Base-by-base conservation (phyloP, 2,329 filamentous ascomycete species). In the Alternaria sp. region DNA sequence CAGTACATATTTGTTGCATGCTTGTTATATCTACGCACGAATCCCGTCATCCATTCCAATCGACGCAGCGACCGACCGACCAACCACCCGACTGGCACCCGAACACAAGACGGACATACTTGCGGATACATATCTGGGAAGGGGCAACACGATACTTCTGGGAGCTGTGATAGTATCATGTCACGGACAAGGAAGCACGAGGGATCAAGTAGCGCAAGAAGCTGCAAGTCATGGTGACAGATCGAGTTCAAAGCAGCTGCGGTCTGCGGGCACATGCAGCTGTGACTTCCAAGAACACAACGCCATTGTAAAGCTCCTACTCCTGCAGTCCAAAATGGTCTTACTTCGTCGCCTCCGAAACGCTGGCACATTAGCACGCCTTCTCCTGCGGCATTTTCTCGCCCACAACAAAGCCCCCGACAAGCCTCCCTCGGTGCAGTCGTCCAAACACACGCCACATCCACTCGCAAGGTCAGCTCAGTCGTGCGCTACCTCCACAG, bases 331-430 rank as follows among this genome's bases (percentile, higher is more conserved):
- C 3, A 12, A n/a, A 5, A 9, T 13, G 15, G 23, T 17, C 15
- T 13, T 30, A 49, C 32, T 36, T 15, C 45, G 19, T 19, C 50
- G 25, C 44, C 10, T 50, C 23, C 28, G 23, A 19, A 28, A 9
- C 26, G 21, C 25, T 9, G 12, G 19, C 17, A 45, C 44, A 45
- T 17, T 52, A 19, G 17, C 17, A 50, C 45, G 9, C 19, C 12
- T 51, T 50, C 56, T 40, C 32, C 32, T 19, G 25, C 28, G 25
- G 25, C 13, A 13, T 36, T 23, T n/a, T 3, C 15, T 32, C 26
- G 10, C 12, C 45, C 51, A 60, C 32, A 57, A 54, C 26, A 59
- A 66, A 59, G 61, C 63, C 57, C 60, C 62, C 15, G 50, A 51
- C 26, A 44, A 49, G 45, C 59, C 40, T 50, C 36, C 15, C 28